Base-by-base conservation (phyloP, 441 rosid genomes). In the Adansonia grandidieri region DNA sequence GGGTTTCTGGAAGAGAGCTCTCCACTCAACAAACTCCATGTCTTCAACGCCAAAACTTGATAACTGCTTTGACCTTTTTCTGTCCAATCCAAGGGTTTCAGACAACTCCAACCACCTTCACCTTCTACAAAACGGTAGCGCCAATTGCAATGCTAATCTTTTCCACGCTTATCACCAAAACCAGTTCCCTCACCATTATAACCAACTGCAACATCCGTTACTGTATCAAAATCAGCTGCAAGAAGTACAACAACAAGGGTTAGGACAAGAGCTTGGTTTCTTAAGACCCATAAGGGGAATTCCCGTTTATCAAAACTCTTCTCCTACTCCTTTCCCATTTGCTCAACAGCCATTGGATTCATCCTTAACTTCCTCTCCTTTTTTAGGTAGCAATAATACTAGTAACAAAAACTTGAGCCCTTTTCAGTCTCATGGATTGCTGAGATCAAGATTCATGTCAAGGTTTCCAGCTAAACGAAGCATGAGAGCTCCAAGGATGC, bases 401-500 rank as follows among this genome's bases (percentile, higher is more conserved):
- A 64, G 53, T 15, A 76, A 80, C 67, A 73, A 79, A 15, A 78
- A 64, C 51, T 63, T 80, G 28, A 71, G 72, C 67, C 89, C 85
- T 4, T 85, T 72, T 70, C 96, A 87, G 80, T 86, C 92, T 19
- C 87, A 85, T 74, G 88, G 87, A 11, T 80, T 85, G 71, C 80
- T 90, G 85, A 90, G 93, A 86, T 88, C 92, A 51, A 91, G 97
- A 87, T 85, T 92, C 79, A 79, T 88, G 80, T 84, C 99, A 44
- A 91, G 97, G 83, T 90, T 92, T 75, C 97, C 97, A 0, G 86
- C 87, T 28, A 96, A 91, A 81, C 84, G 98, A n/a, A 90, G 93
- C 90, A 88, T 91, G 90, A 91, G 99, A 86, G 99, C 99, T 60
- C 99, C 99, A 8, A 75, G 98, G 88, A 96, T 96, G 99, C 90